Evolutionary conservation across 495 filamentous ascomycete genomes (phyloP).

Genomic region (Durotheca rogersii): DNA sequence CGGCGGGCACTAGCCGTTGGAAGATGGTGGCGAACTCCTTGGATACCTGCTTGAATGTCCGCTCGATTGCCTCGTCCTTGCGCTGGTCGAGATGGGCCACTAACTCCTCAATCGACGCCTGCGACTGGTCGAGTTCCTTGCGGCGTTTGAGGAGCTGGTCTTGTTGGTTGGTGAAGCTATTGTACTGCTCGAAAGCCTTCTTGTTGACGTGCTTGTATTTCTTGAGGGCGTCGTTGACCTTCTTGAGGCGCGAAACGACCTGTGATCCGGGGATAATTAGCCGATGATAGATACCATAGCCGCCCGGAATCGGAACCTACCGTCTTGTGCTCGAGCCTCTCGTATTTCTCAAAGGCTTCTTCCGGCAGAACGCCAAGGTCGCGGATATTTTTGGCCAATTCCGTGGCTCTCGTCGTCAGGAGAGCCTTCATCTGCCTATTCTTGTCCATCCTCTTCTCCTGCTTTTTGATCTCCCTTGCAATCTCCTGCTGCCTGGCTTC

Average conservation of each 20-base stretch:
- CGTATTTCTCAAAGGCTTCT: slow-evolving; percentile 89
- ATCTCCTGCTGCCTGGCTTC: slow-evolving; percentile 72
- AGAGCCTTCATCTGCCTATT: slow-evolving; percentile 82
- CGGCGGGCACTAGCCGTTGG: slow-evolving; percentile 90
- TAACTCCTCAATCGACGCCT: slow-evolving; percentile 83
- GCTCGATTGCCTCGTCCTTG: slow-evolving; percentile 94
- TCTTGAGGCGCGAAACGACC: slow-evolving; percentile 84
- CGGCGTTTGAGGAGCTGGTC: slow-evolving; percentile 78
- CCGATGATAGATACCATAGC: background rate
- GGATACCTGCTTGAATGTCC: slow-evolving; percentile 97
- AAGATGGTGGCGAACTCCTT: slow-evolving; percentile 90
- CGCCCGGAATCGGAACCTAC: slow-evolving; percentile 41
- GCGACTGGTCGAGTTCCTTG: slow-evolving; percentile 78
- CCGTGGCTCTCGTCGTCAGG: slow-evolving; percentile 70
- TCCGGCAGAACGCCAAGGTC: slow-evolving; percentile 92
- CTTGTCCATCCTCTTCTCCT: slow-evolving; percentile 90
- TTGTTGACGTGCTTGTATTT: slow-evolving; percentile 98
- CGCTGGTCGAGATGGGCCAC: slow-evolving; percentile 89
- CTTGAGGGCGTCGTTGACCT: slow-evolving; percentile 90
- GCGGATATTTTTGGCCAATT: slow-evolving; percentile 83
- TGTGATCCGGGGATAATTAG: slow-evolving; percentile 35
- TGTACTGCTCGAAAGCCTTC: slow-evolving; percentile 98
- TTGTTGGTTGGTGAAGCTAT: slow-evolving; percentile 89
- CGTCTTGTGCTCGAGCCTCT: slow-evolving; percentile 71
- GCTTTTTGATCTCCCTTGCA: slow-evolving; percentile 75